Evolutionary conservation across 225 moss, liverwort and hornwort species (phyloP), one percentile per base, ranked within the genome.

Genomic region (Rhytidiadelphus loreus): DNA sequence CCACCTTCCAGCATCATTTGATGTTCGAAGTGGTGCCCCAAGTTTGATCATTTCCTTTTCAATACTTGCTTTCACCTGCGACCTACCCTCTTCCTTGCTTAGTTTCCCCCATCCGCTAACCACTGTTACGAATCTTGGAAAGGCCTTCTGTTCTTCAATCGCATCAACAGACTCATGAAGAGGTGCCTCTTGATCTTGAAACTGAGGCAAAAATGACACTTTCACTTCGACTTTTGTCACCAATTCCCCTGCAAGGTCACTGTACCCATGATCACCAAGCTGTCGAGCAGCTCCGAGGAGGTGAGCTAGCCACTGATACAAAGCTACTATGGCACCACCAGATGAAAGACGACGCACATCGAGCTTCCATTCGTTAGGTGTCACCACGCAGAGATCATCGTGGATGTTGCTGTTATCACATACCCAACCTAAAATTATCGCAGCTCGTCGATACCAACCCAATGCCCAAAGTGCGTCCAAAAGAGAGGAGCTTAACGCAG

Each of bases 91-190:
- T 73, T 97, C 93, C 91, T 95, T 97, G 87, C 98, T 99, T 88
- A 97, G 77, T 86, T 99, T 99, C 21, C 98, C 98, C 98, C 98
- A 99, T 80, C 98, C 98, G 56, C 94, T 96, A 28, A 99, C 96
- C 44, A 99, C 95, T 29, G 97, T 96, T 17, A 99, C 91, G 52
- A 97, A 91, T 81, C 91, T 92, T 55, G 95, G 93, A 83, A 94
- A 95, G 23, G 88, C 88, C 50, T 91, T 91, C 74, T 85, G 91
- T 37, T 91, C 79, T 79, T 60, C 74, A 44, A 83, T 83, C 23
- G 19, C n/a, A 53, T 92, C 82, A 39, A 56, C 28, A 57, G 85
- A 53, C 33, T 90, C 84, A 69, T 84, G 50, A 46, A 86, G 64
- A 77, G 62, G 41, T 55, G 75, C n/a, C 44, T 59, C 73, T 71